Evolutionary conservation across 306 rosid genomes (phyloP), one percentile per base, ranked within the genome.

Genomic region (Inga laurina): DNA sequence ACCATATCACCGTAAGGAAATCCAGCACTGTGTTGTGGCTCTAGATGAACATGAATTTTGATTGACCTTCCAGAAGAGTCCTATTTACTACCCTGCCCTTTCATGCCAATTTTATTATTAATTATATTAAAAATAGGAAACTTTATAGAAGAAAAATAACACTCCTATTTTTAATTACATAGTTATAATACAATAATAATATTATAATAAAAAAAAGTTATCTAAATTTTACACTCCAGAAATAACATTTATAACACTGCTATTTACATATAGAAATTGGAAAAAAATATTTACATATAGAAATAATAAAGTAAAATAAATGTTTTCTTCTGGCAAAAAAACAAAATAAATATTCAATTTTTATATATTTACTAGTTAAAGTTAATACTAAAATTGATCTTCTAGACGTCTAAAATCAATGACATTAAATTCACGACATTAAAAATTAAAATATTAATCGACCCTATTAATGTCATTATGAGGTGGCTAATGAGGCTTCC

Each of bases 31-130:
- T 24, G 16, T 69, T 68, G 72, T 67, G 76, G 6, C 77, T 68
- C 72, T 67, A 76, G 0, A 71, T 12, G 8, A 43, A 43, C 44
- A 52, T 39, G 3, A 82, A 65, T 13, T 13, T 62, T 8, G 65
- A 81, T 78, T 84, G 88, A 86, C 82, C 76, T 82, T 83, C 85
- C 21, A 83, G 90, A 90, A 75, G 48, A 35, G 35, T 13, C 46
- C 16, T 6, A 70, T 21, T 70, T 11, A 72, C 76, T 45, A 5
- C 4, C 18, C 37, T 27, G 18, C 68, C 68, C 37, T 10, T 62
- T 62, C 7, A 10, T 27, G 68, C 37, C 12, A 37, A 27, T 22
- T 9, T 62, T 7, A 27, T 10, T 9, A 22, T 62, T 7, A 62
- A 62, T 9, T 11, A 27, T 59, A n/a, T n/a, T 22, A 59, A 22